These are phyloP conservation scores for Rhazya stricta DNA, from an alignment of 257 asterid species.

Conservation along the genomic window DNA sequence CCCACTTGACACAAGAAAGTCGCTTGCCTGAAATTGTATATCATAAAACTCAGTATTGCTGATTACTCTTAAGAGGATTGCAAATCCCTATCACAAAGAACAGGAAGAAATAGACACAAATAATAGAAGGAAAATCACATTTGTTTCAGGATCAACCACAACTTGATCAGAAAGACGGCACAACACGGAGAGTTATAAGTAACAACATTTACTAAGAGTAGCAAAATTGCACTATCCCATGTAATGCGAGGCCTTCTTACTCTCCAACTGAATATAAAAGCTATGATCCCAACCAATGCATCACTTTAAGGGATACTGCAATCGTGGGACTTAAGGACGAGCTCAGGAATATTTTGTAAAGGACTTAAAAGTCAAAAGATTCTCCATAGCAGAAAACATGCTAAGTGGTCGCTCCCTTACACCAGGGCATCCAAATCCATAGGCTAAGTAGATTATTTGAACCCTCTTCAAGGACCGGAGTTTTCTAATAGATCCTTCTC, in stretches of 20 bases:
- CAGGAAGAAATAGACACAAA: background rate
- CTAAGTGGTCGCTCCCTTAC: background rate
- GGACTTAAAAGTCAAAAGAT: background rate
- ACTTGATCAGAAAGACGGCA: background rate
- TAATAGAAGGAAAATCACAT: background rate
- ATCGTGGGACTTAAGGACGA: background rate
- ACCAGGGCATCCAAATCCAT: background rate
- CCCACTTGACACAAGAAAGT: constrained; percentile 73
- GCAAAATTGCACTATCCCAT: background rate
- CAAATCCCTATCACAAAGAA: background rate
- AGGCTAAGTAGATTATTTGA: background rate
- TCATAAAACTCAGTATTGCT: background rate
- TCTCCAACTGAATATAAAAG: background rate
- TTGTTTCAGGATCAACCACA: background rate
- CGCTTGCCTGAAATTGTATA: constrained; percentile 70
- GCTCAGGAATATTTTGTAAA: background rate
- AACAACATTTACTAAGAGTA: background rate
- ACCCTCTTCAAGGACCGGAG: background rate
- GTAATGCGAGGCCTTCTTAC: background rate
- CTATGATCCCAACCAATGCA: background rate
- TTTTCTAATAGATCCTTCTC: background rate
- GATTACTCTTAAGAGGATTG: background rate
- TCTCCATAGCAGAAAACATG: background rate
- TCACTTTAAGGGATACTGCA: background rate
- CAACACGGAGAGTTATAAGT: background rate